These are phyloP conservation scores for Caryocar brasiliense DNA, from an alignment of 441 rosid species.

Conservation along the genomic window DNA sequence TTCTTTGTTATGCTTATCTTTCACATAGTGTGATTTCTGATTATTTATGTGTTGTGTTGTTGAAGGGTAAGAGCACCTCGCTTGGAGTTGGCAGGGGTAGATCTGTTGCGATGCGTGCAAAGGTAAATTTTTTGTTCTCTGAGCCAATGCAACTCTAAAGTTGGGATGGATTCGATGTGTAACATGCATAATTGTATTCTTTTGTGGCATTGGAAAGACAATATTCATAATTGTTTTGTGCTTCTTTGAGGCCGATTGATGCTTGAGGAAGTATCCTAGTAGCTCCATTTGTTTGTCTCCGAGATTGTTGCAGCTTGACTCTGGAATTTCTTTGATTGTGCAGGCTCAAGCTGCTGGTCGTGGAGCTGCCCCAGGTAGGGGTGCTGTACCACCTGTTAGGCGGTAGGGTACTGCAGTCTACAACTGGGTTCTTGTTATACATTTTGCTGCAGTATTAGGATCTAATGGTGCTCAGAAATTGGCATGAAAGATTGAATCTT, in stretches of 20 bases:
- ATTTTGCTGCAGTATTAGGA: constrained; percentile 5
- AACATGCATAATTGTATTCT: no score
- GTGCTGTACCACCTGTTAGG: constrained; percentile 65
- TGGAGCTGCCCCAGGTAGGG: constrained; percentile 66
- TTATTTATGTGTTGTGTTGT: constrained; percentile 7
- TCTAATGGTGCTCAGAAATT: constrained; percentile 2
- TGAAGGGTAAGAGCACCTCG: constrained; percentile 92
- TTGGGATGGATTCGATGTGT: no score
- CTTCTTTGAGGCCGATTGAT: not conserved
- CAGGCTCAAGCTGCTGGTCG: constrained; percentile 82
- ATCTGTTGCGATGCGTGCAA: constrained; percentile 94
- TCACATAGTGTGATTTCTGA: not conserved
- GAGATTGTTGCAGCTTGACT: constrained; percentile 2
- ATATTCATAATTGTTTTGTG: not conserved
- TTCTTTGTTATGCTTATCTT: no score
- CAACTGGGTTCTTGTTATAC: constrained; percentile 9
- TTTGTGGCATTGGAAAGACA: not conserved
- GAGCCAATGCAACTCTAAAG: not conserved
- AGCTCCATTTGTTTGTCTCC: not conserved
- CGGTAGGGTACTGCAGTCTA: no score
- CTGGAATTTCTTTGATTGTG: not conserved
- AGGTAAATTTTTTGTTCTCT: constrained; percentile 39
- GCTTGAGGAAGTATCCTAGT: not conserved
- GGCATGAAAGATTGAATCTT: not conserved
- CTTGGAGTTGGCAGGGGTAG: constrained; percentile 97